phyloP scores from a whole-genome alignment of 345 rosid species.

The Lenwebbia sp. region DNA sequence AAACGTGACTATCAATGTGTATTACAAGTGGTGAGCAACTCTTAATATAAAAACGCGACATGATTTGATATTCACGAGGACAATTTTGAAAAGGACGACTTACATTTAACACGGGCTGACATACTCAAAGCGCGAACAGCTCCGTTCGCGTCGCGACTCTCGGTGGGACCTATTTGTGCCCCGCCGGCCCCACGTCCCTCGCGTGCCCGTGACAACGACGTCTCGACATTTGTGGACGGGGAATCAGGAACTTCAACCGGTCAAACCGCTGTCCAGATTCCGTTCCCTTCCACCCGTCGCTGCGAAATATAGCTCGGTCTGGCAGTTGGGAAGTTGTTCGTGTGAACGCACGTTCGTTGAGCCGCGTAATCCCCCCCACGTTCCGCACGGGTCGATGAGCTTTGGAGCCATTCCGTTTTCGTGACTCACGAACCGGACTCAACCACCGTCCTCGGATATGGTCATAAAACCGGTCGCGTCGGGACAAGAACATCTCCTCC shows the following conservation, averaged over 20 bases:
- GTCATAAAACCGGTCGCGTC: background rate
- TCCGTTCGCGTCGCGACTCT: too few relatives aligned
- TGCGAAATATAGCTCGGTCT: background rate
- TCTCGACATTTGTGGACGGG: background rate
- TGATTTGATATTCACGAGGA: background rate
- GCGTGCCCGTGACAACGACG: background rate
- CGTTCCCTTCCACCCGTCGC: background rate
- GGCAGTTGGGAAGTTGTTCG: background rate
- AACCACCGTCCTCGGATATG: background rate
- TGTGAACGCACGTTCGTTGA: background rate
- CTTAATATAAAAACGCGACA: background rate
- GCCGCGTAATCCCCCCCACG: background rate
- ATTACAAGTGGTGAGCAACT: background rate
- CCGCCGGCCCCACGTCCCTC: background rate
- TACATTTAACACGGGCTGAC: background rate
- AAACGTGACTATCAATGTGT: background rate
- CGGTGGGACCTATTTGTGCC: too few relatives aligned
- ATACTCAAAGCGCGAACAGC: too few relatives aligned
- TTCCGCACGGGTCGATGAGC: background rate
- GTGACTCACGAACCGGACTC: background rate
- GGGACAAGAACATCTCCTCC: background rate
- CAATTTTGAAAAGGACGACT: background rate
- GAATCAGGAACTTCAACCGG: background rate
- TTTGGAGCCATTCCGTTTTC: background rate
- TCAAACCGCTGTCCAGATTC: background rate